phyloP scores from a whole-genome alignment of 441 rosid species.

The Oxalis stricta region DNA sequence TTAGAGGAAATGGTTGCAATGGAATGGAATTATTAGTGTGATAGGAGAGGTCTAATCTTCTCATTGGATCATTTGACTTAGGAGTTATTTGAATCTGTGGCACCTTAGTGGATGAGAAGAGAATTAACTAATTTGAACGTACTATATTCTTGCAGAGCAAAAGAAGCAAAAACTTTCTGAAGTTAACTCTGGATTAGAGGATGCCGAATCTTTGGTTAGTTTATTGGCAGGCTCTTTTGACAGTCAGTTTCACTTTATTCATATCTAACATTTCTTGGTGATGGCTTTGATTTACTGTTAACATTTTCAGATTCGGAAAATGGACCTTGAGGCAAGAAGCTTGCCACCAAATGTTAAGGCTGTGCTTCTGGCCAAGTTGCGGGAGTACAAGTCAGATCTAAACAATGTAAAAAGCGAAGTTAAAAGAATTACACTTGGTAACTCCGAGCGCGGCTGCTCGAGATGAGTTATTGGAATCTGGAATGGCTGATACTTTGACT shows the following conservation, averaged over 20 bases:
- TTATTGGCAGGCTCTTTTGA: neutral
- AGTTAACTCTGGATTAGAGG: slow-evolving; percentile 50
- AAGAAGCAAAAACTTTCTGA: slow-evolving; percentile 81
- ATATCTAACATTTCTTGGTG: neutral
- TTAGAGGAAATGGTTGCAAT: too few species aligned
- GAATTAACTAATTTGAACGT: too few species aligned
- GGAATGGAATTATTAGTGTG: too few species aligned
- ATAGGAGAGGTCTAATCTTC: too few species aligned
- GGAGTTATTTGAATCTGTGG: too few species aligned
- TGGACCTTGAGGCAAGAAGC: slow-evolving; percentile 95
- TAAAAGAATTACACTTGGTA: slow-evolving; percentile 54
- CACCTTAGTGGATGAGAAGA: too few species aligned
- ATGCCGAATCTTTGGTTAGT: slow-evolving; percentile 70
- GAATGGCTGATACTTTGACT: slow-evolving; percentile 65
- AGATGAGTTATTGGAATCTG: slow-evolving; percentile 79
- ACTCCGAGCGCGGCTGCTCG: slow-evolving; percentile 52
- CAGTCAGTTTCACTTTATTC: neutral
- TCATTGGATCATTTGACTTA: too few species aligned
- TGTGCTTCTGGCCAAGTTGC: slow-evolving; percentile 69
- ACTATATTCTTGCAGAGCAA: slow-evolving; percentile 73
- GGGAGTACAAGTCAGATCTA: slow-evolving; percentile 90
- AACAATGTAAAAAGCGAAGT: slow-evolving; percentile 85
- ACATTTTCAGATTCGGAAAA: slow-evolving; percentile 59
- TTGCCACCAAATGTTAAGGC: slow-evolving; percentile 76
- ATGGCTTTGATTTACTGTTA: neutral